Evolutionary conservation across 768 basidiomycete genomes (phyloP).

Genomic region (Lenzites betulinus): DNA sequence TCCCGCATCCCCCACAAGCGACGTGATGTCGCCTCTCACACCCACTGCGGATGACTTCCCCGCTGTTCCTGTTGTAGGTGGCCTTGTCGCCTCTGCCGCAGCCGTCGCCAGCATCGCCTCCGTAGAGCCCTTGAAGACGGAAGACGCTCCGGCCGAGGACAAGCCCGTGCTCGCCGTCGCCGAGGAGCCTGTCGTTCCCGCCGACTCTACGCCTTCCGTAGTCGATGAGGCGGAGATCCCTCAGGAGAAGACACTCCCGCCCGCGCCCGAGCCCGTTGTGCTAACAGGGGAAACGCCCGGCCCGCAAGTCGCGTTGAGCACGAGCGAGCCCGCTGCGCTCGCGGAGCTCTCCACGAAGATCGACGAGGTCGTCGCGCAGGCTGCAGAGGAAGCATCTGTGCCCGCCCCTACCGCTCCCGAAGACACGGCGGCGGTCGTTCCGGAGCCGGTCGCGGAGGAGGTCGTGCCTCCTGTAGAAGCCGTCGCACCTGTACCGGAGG

Average conservation of each 20-base stretch:
- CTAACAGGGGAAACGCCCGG: conserved; percentile 33
- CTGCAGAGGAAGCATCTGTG: conserved; percentile 6
- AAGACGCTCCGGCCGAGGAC: conserved; percentile 22
- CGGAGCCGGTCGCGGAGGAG: conserved; percentile 1
- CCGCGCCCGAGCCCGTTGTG: conserved; percentile 35
- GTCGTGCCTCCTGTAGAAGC: background rate
- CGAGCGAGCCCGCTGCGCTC: conserved; percentile 33
- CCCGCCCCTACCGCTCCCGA: background rate
- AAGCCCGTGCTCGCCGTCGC: conserved; percentile 16
- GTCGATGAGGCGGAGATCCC: conserved; percentile 7
- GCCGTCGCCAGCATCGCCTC: conserved; percentile 18
- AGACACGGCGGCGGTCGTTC: background rate
- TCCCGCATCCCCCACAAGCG: conserved; percentile 1
- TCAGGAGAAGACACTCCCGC: conserved; percentile 25
- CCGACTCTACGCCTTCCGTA: conserved; percentile 11
- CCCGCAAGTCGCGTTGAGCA: conserved; percentile 31
- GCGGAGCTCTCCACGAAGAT: conserved; percentile 21
- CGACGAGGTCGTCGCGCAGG: conserved; percentile 16
- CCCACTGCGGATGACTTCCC: conserved; percentile 21
- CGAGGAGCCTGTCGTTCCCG: conserved; percentile 14
- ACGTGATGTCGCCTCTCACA: conserved; percentile 7
- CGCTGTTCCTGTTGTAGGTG: conserved; percentile 24
- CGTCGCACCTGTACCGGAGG: background rate
- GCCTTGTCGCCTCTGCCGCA: conserved; percentile 13
- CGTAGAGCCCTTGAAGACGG: conserved; percentile 18